These are phyloP conservation scores for Dissophora ornata DNA, from an alignment of 192 early-diverging fungal species.

Conservation along the genomic window DNA sequence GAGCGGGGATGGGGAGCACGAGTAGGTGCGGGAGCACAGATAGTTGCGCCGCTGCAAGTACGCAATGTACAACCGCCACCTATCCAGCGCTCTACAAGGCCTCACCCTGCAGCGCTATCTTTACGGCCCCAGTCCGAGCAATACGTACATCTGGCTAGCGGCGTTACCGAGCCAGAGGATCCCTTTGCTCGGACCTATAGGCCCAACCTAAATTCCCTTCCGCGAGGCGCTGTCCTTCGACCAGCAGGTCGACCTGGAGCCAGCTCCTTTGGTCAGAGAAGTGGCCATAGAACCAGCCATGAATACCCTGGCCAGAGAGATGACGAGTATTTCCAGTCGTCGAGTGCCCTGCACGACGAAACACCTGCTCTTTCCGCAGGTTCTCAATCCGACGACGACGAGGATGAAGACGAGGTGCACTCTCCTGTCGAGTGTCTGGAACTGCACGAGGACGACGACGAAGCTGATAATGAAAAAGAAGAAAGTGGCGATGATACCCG, in stretches of 20 bases:
- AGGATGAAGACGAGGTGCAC: slow-evolving; percentile 25
- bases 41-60: not conserved
- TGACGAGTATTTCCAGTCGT: slow-evolving; percentile 18
- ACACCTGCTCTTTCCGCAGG: slow-evolving; percentile 39
- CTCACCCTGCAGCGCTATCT: slow-evolving; percentile 3
- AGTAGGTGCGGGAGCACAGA: not conserved
- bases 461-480: not conserved
- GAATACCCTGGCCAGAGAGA: not conserved
- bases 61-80: not conserved
- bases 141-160: no score
- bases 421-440: slow-evolving; percentile 17
- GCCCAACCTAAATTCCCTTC: no score
- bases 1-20: not conserved
- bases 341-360: slow-evolving; percentile 17
- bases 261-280: no score
- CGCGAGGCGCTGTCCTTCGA: no score
- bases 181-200: no score
- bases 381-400: slow-evolving; percentile 33
- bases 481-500: not conserved
- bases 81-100: not conserved
- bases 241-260: no score
- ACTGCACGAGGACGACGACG: slow-evolving; percentile 14
- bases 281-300: no score
- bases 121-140: no score
- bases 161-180: no score